Base-by-base conservation (phyloP, 169 alveolate species). In the Cryptosporidium muris region DNA sequence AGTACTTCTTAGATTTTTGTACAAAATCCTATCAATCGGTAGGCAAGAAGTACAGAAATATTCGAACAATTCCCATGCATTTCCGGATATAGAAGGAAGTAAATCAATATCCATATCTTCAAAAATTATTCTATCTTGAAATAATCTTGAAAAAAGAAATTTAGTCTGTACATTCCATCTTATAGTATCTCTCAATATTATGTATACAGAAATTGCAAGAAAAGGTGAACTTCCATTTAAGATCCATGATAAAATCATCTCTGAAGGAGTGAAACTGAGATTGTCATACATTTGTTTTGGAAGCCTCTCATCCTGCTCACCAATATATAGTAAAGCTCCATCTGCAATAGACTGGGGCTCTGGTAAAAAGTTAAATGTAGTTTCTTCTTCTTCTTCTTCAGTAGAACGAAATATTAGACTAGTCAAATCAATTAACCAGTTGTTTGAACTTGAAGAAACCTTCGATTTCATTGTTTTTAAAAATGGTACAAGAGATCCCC, bases 341-440 rank as follows among this genome's bases (percentile, higher is more conserved):
- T 74, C 85, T 12, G 60, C 53, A 58, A 74, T 74, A 56, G 54
- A 58, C 6, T 54, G 60, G 40, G 85, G 85, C 42, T 74, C 85
- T 9, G 9, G 43, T 14, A 47, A 43, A 45, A 74, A 74, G 12
- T 45, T 74, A 0, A 60, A 64, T 16, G n/a, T 56, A 40, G 37
- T 47, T 43, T 74, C 85, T 37, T 74, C 85, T 7, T 74, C 85
- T 3, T 74, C 85, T 45, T 74, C 85, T 74, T 74, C 85, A 74
- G 60, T 74, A 11, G 85, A 74, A 40, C 68, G 63, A 60, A 74
- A 74, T 58, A 74, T 58, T 54, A 74, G 54, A 62, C 60, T 74
- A 58, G 85, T 74, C 3, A 74, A 58, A 3, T 74, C 85, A 14
- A 66, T 62, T 43, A 74, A n/a, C 85, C 85, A 74, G 48, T 74